Evolutionary conservation across 208 protist genomes (phyloP).

Genomic region (Acanthamoeba royreba): DNA sequence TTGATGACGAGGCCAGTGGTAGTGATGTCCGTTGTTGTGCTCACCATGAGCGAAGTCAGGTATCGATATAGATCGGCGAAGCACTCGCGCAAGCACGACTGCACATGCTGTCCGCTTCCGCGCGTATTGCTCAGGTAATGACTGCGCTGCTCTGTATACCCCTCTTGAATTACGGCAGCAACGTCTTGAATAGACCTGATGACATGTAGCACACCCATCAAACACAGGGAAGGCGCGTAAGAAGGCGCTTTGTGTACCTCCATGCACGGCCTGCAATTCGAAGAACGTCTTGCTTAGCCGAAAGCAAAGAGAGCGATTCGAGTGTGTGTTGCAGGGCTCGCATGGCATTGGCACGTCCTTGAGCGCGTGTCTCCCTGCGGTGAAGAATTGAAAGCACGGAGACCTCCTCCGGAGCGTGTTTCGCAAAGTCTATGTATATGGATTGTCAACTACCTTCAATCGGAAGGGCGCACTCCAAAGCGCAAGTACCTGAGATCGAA

Average conservation of each 20-base stretch:
- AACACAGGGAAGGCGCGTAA: no score
- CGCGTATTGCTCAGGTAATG: neutral
- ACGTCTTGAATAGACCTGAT: neutral
- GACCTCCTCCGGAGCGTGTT: neutral
- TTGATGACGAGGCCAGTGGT: neutral
- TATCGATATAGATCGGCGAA: neutral
- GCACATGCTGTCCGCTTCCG: neutral
- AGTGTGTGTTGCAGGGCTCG: neutral
- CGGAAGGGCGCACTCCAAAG: neutral
- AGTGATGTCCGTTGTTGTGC: neutral
- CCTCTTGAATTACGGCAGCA: neutral
- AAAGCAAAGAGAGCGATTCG: neutral
- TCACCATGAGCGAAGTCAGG: neutral
- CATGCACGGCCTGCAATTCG: neutral
- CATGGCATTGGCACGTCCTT: neutral
- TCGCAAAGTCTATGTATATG: neutral
- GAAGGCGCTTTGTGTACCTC: neutral
- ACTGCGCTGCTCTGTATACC: neutral
- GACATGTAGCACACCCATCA: no score
- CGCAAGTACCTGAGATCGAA: no score
- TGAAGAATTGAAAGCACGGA: neutral
- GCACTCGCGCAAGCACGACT: neutral
- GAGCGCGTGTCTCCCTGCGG: neutral
- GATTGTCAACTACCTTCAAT: neutral
- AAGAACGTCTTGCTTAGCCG: neutral